These are phyloP conservation scores for Boletus putidus DNA, from an alignment of 1,284 basidiomycete genomes.

Conservation along the genomic window DNA sequence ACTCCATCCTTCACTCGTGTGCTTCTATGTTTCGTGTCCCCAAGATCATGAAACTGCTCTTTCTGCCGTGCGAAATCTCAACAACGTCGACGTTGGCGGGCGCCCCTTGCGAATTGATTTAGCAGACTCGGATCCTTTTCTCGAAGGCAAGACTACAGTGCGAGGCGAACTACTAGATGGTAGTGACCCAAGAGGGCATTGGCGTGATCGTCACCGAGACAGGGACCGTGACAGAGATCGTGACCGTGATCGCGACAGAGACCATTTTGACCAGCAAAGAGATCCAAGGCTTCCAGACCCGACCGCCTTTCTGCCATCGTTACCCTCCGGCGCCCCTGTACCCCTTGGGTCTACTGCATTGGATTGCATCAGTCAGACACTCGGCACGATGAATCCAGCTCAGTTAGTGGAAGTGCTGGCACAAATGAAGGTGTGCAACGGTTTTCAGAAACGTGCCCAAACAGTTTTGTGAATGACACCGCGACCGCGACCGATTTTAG, in stretches of 20 bases:
- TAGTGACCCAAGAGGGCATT: constrained; percentile 53
- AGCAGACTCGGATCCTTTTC: constrained; percentile 60
- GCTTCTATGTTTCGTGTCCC: constrained; percentile 13
- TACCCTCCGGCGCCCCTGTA: constrained; percentile 81
- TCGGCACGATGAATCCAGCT: constrained; percentile 80
- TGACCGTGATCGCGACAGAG: constrained; percentile 34
- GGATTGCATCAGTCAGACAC: constrained; percentile 85
- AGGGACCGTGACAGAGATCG: constrained; percentile 31
- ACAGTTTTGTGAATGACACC: constrained; percentile 31
- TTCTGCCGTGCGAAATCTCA: constrained; percentile 85
- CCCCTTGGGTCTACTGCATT: constrained; percentile 75
- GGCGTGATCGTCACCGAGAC: constrained; percentile 50
- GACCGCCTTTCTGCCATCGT: constrained; percentile 56
- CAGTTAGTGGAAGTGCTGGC: constrained; percentile 95
- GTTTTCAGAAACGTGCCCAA: constrained; percentile 27
- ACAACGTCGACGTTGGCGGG: constrained; percentile 79
- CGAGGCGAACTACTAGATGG: constrained; percentile 46
- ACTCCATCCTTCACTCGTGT: constrained; percentile 19
- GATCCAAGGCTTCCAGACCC: constrained; percentile 43
- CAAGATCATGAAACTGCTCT: constrained; percentile 87
- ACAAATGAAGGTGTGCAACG: constrained; percentile 86
- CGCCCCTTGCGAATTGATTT: constrained; percentile 84
- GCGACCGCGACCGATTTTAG: constrained; percentile 42
- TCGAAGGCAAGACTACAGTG: constrained; percentile 64
- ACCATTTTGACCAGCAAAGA: constrained; percentile 28